Base-by-base conservation (phyloP, 2,329 filamentous ascomycete species). In the Coniochaeta ligniaria region DNA sequence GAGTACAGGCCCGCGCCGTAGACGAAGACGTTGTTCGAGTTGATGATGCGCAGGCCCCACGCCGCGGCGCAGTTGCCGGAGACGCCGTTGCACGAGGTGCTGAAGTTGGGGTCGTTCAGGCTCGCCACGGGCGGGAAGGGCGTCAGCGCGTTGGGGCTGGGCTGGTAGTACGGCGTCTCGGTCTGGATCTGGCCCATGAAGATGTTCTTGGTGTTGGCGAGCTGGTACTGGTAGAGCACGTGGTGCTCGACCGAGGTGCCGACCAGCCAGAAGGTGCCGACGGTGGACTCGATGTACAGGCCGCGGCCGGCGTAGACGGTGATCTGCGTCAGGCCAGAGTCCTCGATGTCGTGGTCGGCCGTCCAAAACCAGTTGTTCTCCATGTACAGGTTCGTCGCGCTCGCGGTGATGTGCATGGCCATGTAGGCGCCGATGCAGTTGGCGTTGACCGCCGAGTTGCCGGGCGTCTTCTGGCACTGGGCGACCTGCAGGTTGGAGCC, bases 101-200 rank as follows among this genome's bases (percentile, higher is more conserved):
- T 79, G 78, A 80, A 90, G 71, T 76, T 75, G 0, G 82, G 83
- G 63, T 86, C 82, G 61, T 76, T 70, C 60, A 80, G 72, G 14
- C 74, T 68, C 1, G 71, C 50, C 31, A 67, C 65, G 22, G 74
- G 66, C 0, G 76, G 68, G 73, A 89, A 90, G 0, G 85, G 88
- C 8, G 75, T 74, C 0, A 80, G 77, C 0, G 87, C 83, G 54
- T 74, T 75, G 0, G 88, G 88, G 64, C 79, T 81, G 16, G 86
- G 84, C 72, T 90, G 87, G 74, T 82, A 90, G 72, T 92, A 69
- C 1, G 88, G 83, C 5, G 87, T 87, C 70, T 91, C 87, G 59
- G 87, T 86, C 69, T 91, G 88, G 60, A 86, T 82, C 67, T 86
- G 79, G 20, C 84, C 85, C 65, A 84, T 81, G 69, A 84, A 87